Conservation (phyloP, 1,284 basidiomycete genomes). For the Pseudozyma tsukubaensis region DNA sequence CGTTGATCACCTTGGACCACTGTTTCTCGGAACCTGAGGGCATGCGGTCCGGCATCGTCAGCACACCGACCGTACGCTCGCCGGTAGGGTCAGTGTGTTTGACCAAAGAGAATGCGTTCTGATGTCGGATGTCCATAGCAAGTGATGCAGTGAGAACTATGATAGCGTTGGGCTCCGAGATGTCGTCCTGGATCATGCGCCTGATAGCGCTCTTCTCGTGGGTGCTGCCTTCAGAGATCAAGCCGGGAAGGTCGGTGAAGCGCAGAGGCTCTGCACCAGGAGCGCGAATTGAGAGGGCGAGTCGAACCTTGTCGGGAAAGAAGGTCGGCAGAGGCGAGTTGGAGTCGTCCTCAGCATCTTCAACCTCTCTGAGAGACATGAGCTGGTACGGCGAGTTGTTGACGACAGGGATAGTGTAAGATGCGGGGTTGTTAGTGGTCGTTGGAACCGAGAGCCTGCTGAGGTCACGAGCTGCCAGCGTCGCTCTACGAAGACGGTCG, state of each 20-base stretch:
- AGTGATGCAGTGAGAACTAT: constrained; percentile 24
- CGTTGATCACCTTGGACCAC: constrained; percentile 30
- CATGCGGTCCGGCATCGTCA: constrained; percentile 38
- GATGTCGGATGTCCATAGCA: constrained; percentile 17
- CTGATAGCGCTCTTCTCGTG: constrained; percentile 13
- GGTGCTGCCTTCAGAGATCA: constrained; percentile 13
- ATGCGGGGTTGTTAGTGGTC: not conserved
- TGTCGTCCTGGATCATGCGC: constrained; percentile 25
- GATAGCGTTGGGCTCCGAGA: constrained; percentile 12
- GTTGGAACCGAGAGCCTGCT: not conserved
- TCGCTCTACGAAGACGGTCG: constrained; percentile 25
- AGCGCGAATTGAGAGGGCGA: constrained; percentile 9
- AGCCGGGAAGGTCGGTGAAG: constrained; percentile 34
- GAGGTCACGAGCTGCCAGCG: constrained; percentile 18
- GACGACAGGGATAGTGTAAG: not conserved
- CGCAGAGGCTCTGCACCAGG: constrained; percentile 22
- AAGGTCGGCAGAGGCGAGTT: constrained; percentile 11
- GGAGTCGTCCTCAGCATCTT: constrained; percentile 21
- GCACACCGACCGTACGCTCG: constrained; percentile 21
- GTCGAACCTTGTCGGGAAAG: constrained; percentile 18
- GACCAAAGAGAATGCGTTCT: constrained; percentile 17
- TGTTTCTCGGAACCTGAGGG: constrained; percentile 12
- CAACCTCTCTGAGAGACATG: constrained; percentile 15
- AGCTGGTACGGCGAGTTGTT: constrained; percentile 2
- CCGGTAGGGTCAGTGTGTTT: constrained; percentile 8